phyloP scores from a whole-genome alignment of 2,329 filamentous ascomycete species.

The Chrysoporthe cubensis region DNA sequence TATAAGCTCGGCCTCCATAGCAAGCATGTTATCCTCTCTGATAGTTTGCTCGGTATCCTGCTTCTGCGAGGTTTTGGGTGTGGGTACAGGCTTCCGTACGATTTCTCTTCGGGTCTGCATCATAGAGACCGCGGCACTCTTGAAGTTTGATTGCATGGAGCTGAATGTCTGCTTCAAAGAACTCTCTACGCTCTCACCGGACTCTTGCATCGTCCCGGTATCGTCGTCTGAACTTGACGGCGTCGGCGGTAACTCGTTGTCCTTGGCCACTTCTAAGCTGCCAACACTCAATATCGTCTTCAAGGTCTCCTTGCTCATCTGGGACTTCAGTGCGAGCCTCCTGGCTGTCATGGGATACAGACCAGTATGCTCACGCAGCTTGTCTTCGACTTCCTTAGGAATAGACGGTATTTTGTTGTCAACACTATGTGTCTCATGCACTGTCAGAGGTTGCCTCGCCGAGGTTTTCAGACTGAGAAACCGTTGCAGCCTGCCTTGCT shows the following conservation, averaged over 20 bases:
- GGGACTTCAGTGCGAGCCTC: constrained; percentile 42
- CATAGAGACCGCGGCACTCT: constrained; percentile 36
- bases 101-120: constrained; percentile 38
- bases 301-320: constrained; percentile 51
- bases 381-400: constrained; percentile 41
- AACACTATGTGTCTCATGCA: constrained; percentile 39
- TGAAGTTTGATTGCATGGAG: constrained; percentile 34
- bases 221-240: constrained; percentile 22
- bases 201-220: constrained; percentile 12
- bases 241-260: constrained; percentile 31
- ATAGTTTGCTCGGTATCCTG: constrained; percentile 11
- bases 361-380: constrained; percentile 41
- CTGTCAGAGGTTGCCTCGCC: constrained; percentile 36
- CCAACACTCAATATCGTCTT: constrained; percentile 56
- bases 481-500: constrained; percentile 45
- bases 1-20: constrained; percentile 31
- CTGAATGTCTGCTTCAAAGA: constrained; percentile 35
- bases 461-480: constrained; percentile 44
- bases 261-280: constrained; percentile 43
- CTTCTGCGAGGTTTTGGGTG: constrained; percentile 22
- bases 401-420: constrained; percentile 42
- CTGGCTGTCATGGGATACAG: constrained; percentile 42
- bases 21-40: constrained; percentile 28
- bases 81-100: constrained; percentile 38
- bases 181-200: constrained; percentile 26